These are phyloP conservation scores for Metschnikowia kofuensis DNA, from an alignment of 805 yeast species.

Conservation along the genomic window DNA sequence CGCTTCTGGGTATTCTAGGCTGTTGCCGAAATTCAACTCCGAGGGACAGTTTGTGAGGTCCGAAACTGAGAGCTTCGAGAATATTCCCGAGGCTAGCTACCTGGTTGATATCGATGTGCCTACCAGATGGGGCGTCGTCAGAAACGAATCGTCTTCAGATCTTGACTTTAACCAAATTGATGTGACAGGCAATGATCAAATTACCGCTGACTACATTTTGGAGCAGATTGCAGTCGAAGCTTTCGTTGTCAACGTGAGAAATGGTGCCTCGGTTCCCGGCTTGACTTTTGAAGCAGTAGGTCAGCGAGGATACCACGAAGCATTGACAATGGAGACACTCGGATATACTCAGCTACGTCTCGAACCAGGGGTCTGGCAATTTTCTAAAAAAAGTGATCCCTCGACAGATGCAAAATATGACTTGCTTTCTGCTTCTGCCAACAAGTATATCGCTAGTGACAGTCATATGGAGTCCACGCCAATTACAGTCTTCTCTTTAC, in stretches of 20 bases:
- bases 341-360: constrained; percentile 83
- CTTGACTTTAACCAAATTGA: constrained; percentile 56
- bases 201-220: constrained; percentile 42
- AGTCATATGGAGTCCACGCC: constrained; percentile 18
- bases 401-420: constrained; percentile 14
- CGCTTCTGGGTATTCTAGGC: constrained; percentile 39
- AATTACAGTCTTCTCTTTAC: constrained; percentile 39
- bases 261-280: constrained; percentile 46
- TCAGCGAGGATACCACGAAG: constrained; percentile 39
- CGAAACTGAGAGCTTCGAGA: constrained; percentile 28
- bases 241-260: constrained; percentile 47
- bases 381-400: constrained; percentile 44
- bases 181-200: constrained; percentile 36
- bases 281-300: constrained; percentile 42
- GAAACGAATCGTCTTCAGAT: constrained; percentile 37
- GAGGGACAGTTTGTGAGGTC: constrained; percentile 18
- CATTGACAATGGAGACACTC: constrained; percentile 71
- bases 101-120: constrained; percentile 54
- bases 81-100: constrained; percentile 14
- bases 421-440: constrained; percentile 39
- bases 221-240: constrained; percentile 67
- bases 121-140: constrained; percentile 61
- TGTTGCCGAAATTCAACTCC: constrained; percentile 28
- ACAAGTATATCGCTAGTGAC: constrained; percentile 37
- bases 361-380: constrained; percentile 65